These are phyloP conservation scores for Lyophyllum atratum DNA, from an alignment of 768 basidiomycete species.

Conservation along the genomic window DNA sequence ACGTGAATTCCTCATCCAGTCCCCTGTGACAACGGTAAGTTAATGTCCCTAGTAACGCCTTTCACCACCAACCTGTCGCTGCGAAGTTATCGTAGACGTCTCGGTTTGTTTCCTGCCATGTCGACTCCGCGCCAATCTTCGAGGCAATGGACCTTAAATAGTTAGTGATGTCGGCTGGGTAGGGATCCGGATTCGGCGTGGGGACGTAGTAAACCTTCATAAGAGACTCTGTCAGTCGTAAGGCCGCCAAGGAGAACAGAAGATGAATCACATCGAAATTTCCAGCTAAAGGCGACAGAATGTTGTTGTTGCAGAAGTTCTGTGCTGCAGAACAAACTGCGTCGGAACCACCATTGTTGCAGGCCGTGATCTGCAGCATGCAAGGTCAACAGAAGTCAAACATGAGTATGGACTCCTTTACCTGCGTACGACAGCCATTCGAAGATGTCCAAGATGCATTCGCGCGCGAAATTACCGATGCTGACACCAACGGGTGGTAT, in stretches of 20 bases:
- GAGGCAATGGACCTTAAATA: slow-evolving; percentile 31
- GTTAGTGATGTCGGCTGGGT: slow-evolving; percentile 45
- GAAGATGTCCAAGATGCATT: slow-evolving; percentile 43
- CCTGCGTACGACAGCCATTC: slow-evolving; percentile 53
- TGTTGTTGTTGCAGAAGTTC: slow-evolving; percentile 56
- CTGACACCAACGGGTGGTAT: slow-evolving; percentile 55
- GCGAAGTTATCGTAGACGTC: slow-evolving; percentile 53
- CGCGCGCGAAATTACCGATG: slow-evolving; percentile 39
- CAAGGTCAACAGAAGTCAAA: not conserved
- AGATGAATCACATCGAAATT: slow-evolving; percentile 45
- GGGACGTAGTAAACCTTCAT: slow-evolving; percentile 51
- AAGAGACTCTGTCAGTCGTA: not conserved
- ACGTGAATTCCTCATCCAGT: slow-evolving; percentile 58
- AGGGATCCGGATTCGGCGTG: slow-evolving; percentile 45
- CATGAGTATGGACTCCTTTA: slow-evolving; percentile 17
- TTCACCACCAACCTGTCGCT: slow-evolving; percentile 36
- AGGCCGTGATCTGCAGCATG: slow-evolving; percentile 45
- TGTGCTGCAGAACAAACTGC: slow-evolving; percentile 59
- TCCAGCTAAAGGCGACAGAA: slow-evolving; percentile 55
- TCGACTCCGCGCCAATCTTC: slow-evolving; percentile 46
- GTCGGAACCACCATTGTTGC: slow-evolving; percentile 49
- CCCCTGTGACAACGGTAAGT: slow-evolving; percentile 29
- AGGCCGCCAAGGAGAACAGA: not conserved
- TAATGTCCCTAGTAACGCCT: not conserved
- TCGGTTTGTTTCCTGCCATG: slow-evolving; percentile 42